Evolutionary conservation across 2,329 filamentous ascomycete species (phyloP).

Genomic region (Incumbomyces delicatus): DNA sequence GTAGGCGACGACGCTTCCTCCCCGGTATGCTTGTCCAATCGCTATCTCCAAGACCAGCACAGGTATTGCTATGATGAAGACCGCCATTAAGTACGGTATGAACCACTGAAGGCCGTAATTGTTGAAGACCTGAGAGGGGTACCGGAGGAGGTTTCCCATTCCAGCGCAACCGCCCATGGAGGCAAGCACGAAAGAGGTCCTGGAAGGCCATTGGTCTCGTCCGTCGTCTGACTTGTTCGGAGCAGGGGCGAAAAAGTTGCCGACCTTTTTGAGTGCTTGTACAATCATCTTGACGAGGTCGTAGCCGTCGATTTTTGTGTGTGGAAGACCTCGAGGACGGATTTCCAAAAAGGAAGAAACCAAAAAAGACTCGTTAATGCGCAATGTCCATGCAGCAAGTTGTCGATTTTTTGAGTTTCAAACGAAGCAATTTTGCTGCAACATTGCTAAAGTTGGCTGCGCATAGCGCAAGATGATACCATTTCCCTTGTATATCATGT

Average conservation of each 20-base stretch:
- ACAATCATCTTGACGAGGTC: no score
- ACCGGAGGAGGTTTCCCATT: conserved; percentile 47
- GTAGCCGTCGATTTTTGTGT: no score
- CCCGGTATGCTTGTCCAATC: conserved; percentile 45
- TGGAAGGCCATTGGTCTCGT: conserved; percentile 45
- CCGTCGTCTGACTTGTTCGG: conserved; percentile 28
- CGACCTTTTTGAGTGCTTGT: conserved; percentile 14
- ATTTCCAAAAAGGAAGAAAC: no score
- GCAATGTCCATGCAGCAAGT: no score
- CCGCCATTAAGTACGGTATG: conserved; percentile 47
- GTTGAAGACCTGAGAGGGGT: conserved; percentile 51
- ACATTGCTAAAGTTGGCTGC: no score
- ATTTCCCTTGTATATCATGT: no score
- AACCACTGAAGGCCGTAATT: conserved; percentile 53
- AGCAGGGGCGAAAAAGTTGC: conserved; percentile 23
- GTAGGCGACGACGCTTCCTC: conserved; percentile 46
- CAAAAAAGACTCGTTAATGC: no score
- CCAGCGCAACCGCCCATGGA: conserved; percentile 48
- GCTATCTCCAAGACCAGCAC: conserved; percentile 47
- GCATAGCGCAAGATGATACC: no score
- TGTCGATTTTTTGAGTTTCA: no score
- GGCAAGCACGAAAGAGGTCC: conserved; percentile 44
- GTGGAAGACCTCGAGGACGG: no score
- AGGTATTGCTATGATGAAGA: conserved; percentile 48
- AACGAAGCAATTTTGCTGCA: no score